phyloP scores from a whole-genome alignment of 2,329 filamentous ascomycete genomes.

The Talaromyces atroroseus region DNA sequence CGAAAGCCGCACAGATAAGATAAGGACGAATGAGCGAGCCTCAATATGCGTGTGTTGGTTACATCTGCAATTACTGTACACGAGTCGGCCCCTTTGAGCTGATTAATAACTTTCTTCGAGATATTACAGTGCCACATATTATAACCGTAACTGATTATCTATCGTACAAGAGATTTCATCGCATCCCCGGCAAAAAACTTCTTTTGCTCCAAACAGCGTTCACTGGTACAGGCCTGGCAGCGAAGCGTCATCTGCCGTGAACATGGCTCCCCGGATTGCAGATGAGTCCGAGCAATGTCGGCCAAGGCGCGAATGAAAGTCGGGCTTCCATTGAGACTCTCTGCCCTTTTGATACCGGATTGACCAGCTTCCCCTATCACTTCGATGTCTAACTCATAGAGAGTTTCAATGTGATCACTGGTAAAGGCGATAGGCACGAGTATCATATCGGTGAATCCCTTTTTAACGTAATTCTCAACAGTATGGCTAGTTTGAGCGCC shows the following conservation, averaged over 20 bases:
- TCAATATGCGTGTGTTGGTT: neutral
- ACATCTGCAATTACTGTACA: no score
- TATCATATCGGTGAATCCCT: constrained; percentile 85
- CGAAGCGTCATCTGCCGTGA: constrained; percentile 82
- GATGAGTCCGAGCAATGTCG: constrained; percentile 75
- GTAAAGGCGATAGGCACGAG: constrained; percentile 96
- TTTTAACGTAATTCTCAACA: constrained; percentile 81
- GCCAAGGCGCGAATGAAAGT: constrained; percentile 88
- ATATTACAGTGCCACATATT: neutral
- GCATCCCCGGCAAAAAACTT: constrained; percentile 55
- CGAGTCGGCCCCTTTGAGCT: neutral
- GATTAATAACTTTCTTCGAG: neutral
- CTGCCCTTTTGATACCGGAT: constrained; percentile 78
- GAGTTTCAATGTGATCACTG: constrained; percentile 96
- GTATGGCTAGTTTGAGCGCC: constrained; percentile 88
- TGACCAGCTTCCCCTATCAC: constrained; percentile 80
- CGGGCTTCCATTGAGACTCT: constrained; percentile 84
- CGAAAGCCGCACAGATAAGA: neutral
- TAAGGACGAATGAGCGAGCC: neutral
- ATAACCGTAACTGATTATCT: constrained; percentile 3
- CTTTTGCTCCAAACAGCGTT: constrained; percentile 71
- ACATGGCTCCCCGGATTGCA: constrained; percentile 64
- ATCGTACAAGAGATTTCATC: constrained; percentile 29
- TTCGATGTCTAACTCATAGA: constrained; percentile 90
- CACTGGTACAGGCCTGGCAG: constrained; percentile 89